Conservation (phyloP, 2,329 filamentous ascomycete species). For the Ophiostoma quercus region DNA sequence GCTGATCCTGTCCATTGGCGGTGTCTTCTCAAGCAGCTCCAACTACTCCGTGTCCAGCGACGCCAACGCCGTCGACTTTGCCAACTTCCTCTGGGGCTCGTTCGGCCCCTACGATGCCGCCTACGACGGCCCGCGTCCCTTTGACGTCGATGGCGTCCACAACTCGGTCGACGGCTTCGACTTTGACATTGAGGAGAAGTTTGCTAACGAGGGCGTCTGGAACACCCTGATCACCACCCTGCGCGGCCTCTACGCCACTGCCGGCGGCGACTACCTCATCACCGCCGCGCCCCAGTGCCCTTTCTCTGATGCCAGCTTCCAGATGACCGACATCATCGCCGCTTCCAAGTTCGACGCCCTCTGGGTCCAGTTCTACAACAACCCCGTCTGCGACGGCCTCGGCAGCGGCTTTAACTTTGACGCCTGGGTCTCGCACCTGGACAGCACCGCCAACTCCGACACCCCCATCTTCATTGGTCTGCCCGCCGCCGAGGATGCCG, state of each 20-base stretch:
- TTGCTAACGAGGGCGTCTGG: slow-evolving; percentile 27
- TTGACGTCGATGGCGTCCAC: slow-evolving; percentile 35
- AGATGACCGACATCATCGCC: slow-evolving; percentile 42
- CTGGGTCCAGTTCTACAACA: slow-evolving; percentile 48
- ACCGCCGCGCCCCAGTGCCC: slow-evolving; percentile 45
- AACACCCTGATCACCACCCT: slow-evolving; percentile 22
- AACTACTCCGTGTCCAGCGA: slow-evolving; percentile 36
- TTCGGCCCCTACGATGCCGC: slow-evolving; percentile 36
- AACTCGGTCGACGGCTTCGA: slow-evolving; percentile 49
- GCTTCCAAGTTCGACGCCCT: slow-evolving; percentile 39
- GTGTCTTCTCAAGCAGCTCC: slow-evolving; percentile 35
- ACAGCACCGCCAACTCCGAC: slow-evolving; percentile 32
- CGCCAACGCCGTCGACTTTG: slow-evolving; percentile 35
- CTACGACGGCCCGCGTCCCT: slow-evolving; percentile 38
- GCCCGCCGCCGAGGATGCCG: slow-evolving; percentile 31
- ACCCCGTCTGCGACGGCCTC: slow-evolving; percentile 37
- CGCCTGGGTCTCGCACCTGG: slow-evolving; percentile 35
- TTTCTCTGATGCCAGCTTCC: slow-evolving; percentile 36
- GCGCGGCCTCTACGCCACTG: slow-evolving; percentile 24
- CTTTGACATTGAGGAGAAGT: slow-evolving; percentile 43
- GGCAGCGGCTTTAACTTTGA: slow-evolving; percentile 37
- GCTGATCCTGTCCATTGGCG: slow-evolving; percentile 60
- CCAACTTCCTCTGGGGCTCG: slow-evolving; percentile 37
- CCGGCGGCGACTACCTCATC: slow-evolving; percentile 39
- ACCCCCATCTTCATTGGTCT: slow-evolving; percentile 40